Conservation (phyloP, 2,329 filamentous ascomycete species). For the Fusarium illudens region DNA sequence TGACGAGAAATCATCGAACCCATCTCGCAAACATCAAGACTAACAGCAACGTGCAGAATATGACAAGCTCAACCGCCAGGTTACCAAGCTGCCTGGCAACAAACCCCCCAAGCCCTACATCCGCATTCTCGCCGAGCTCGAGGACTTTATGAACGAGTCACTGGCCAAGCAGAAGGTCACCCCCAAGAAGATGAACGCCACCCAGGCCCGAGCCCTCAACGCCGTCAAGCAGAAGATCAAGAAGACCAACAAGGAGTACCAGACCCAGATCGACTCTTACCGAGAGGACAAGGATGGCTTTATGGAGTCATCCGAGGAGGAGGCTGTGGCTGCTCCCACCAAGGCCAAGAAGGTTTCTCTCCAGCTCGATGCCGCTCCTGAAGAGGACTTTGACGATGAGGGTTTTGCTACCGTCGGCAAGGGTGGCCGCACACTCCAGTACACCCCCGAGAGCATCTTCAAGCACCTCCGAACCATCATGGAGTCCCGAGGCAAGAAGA, state of each 20-base stretch:
- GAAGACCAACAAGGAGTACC: slow-evolving; percentile 98
- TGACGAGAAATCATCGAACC: neutral
- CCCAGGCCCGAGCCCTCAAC: slow-evolving; percentile 91
- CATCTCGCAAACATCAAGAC: neutral
- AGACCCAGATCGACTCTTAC: slow-evolving; percentile 86
- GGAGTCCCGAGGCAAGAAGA: slow-evolving; percentile 98
- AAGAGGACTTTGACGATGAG: slow-evolving; percentile 75
- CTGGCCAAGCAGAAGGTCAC: slow-evolving; percentile 95
- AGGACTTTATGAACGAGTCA: slow-evolving; percentile 93
- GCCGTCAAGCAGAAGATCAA: slow-evolving; percentile 98
- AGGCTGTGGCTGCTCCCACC: slow-evolving; percentile 60
- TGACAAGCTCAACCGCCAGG: slow-evolving; percentile 91
- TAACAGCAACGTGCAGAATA: slow-evolving; percentile 69
- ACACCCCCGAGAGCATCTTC: slow-evolving; percentile 97
- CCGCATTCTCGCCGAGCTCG: slow-evolving; percentile 90
- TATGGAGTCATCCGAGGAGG: slow-evolving; percentile 85
- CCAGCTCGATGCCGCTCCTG: slow-evolving; percentile 57
- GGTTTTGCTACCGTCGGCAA: slow-evolving; percentile 90
- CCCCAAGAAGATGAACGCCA: slow-evolving; percentile 98
- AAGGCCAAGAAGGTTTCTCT: slow-evolving; percentile 53
- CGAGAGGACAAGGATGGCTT: slow-evolving; percentile 84
- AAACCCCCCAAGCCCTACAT: slow-evolving; percentile 91
- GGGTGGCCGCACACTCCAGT: slow-evolving; percentile 87
- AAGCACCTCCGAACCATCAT: slow-evolving; percentile 94
- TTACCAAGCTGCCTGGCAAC: slow-evolving; percentile 78